Conservation (phyloP, 2,329 filamentous ascomycete species). For the Pezicula neosporulosa region DNA sequence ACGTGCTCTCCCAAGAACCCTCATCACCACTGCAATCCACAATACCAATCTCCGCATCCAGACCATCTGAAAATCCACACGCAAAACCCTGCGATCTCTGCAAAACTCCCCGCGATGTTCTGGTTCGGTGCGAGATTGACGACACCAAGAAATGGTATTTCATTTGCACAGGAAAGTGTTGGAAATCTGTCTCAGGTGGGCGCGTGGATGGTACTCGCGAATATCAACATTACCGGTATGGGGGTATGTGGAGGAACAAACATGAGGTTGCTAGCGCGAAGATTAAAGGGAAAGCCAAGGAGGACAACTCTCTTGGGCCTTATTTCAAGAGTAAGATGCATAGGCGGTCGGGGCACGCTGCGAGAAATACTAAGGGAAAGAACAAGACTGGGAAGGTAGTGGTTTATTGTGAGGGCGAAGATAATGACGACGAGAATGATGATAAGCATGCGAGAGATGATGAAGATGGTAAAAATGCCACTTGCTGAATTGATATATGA, state of each 20-base stretch:
- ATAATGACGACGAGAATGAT: too few species aligned
- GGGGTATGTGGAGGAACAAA: slow-evolving; percentile 17
- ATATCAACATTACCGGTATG: slow-evolving; percentile 10
- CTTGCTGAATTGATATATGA: too few species aligned
- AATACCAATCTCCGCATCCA: not conserved
- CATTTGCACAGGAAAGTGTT: slow-evolving; percentile 10
- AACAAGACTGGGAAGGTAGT: not conserved
- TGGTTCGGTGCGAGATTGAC: slow-evolving; percentile 15
- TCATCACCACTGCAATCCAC: too few species aligned
- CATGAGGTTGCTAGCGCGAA: slow-evolving; percentile 15
- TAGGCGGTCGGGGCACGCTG: not conserved
- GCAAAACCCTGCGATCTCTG: slow-evolving; percentile 12
- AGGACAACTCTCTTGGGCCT: slow-evolving; percentile 2
- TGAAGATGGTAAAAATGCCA: too few species aligned
- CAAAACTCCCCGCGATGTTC: slow-evolving; percentile 7
- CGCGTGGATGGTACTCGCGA: slow-evolving; percentile 5
- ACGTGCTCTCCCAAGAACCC: too few species aligned
- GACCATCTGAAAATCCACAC: slow-evolving; percentile 2
- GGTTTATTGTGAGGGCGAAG: too few species aligned
- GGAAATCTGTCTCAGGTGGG: slow-evolving; percentile 1
- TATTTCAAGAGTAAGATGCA: not conserved
- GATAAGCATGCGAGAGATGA: too few species aligned
- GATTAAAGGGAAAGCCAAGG: slow-evolving; percentile 14
- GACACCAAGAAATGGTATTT: slow-evolving; percentile 11
- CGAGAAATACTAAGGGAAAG: not conserved